Evolutionary conservation across 164 flowering plant species (phyloP).

Genomic region (Protea cynaroides): DNA sequence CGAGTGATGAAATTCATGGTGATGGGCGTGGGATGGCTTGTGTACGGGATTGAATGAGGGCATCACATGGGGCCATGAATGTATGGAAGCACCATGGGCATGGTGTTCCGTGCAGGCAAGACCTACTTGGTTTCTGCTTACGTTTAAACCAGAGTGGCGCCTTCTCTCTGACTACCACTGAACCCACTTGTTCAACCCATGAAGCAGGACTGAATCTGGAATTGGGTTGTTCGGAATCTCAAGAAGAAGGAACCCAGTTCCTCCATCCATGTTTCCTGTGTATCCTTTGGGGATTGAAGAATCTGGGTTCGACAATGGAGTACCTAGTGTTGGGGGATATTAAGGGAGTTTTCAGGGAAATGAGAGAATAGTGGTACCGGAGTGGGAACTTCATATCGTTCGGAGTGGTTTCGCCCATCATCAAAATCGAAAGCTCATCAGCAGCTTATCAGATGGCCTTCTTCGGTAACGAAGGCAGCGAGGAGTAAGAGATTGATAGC

Average conservation of each 20-base stretch:
- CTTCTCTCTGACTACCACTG: not conserved
- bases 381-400: not conserved
- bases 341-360: not conserved
- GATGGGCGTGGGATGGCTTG: too few species aligned
- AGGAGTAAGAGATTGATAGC: constrained; percentile 16
- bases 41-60: too few species aligned
- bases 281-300: too few species aligned
- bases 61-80: not conserved
- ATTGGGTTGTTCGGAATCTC: too few species aligned
- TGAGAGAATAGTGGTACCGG: not conserved
- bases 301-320: too few species aligned
- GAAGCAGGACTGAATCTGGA: not conserved
- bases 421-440: too few species aligned
- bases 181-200: too few species aligned
- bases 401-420: not conserved
- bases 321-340: constrained; percentile 7
- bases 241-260: too few species aligned
- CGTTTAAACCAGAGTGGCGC: constrained; percentile 13
- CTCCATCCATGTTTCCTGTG: too few species aligned
- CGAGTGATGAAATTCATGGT: too few species aligned
- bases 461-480: constrained; percentile 12
- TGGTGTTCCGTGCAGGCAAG: constrained; percentile 4
- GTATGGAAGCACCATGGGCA: not conserved
- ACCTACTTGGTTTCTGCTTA: constrained; percentile 1
- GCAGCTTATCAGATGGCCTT: too few species aligned